phyloP scores from a whole-genome alignment of 2,329 filamentous ascomycete species.

The Xylariales sp. region DNA sequence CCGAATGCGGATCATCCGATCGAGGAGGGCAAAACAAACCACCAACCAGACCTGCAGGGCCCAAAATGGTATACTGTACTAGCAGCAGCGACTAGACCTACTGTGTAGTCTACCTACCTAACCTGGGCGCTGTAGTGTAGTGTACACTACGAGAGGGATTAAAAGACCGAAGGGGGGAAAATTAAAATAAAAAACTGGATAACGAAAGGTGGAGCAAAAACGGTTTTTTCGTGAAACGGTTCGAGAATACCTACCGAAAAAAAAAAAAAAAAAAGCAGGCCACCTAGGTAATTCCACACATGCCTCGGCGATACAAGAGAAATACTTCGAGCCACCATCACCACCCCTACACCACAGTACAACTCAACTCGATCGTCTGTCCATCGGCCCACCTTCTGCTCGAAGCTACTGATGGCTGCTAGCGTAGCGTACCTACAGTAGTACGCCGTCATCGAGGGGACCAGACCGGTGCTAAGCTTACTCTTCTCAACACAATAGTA shows the following conservation, averaged over 20 bases:
- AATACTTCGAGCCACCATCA: slow-evolving; percentile 5
- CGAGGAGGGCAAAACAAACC: slow-evolving; percentile 17
- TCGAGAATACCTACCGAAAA: background rate
- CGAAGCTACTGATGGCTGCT: background rate
- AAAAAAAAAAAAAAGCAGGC: too few relatives aligned
- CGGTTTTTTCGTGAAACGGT: slow-evolving; percentile 26
- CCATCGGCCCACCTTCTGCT: slow-evolving; percentile 16
- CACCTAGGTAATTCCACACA: background rate
- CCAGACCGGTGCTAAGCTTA: background rate
- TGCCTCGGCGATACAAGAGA: slow-evolving; percentile 13
- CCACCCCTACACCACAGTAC: too few relatives aligned
- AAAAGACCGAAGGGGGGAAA: background rate
- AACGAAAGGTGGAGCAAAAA: slow-evolving; percentile 24
- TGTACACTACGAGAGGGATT: background rate
- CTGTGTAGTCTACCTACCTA: too few relatives aligned
- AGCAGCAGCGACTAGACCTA: too few relatives aligned
- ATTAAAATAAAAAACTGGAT: slow-evolving; percentile 8
- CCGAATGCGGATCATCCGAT: slow-evolving; percentile 30
- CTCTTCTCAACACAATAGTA: background rate
- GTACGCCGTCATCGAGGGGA: background rate
- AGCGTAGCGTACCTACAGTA: background rate
- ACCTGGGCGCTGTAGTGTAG: too few relatives aligned
- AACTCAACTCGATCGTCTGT: background rate
- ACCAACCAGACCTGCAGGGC: slow-evolving; percentile 34
- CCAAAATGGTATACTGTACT: slow-evolving; percentile 12